Evolutionary conservation across 345 rosid genomes (phyloP).

Genomic region (Chamaenerion angustifolium): DNA sequence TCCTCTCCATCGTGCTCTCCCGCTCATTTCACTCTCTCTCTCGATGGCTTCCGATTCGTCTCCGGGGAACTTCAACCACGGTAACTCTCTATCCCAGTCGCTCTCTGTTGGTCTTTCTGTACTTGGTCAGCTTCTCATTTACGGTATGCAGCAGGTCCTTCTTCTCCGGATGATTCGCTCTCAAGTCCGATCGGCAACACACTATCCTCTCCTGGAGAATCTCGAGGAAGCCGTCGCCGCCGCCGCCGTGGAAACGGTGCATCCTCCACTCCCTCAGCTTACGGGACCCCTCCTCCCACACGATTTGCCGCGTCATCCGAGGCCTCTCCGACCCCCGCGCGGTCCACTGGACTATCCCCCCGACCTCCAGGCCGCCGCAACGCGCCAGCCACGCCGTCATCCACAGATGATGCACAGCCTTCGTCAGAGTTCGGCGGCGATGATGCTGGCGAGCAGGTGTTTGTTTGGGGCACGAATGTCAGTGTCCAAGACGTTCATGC

Average conservation of each 20-base stretch:
- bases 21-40: slow-evolving; percentile 3
- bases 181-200: slow-evolving; percentile 65
- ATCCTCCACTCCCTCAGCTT: slow-evolving; percentile 19
- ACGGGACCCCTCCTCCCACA: slow-evolving; percentile 21
- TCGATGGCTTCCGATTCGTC: slow-evolving; percentile 65
- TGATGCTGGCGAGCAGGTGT: slow-evolving; percentile 44
- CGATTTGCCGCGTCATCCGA: slow-evolving; percentile 25
- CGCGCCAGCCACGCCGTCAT: slow-evolving; percentile 32
- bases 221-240: slow-evolving; percentile 8
- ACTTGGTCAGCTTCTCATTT: not conserved
- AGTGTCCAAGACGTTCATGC: slow-evolving; percentile 85
- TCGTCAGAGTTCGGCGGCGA: slow-evolving; percentile 60
- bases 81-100: slow-evolving; percentile 15
- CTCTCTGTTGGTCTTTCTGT: not conserved
- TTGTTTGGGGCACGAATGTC: slow-evolving; percentile 93
- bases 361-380: slow-evolving; percentile 19
- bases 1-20: not conserved
- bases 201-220: slow-evolving; percentile 34
- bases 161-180: slow-evolving; percentile 48
- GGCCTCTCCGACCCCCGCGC: slow-evolving; percentile 36
- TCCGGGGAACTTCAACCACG: slow-evolving; percentile 27
- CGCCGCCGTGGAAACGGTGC: slow-evolving; percentile 8
- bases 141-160: slow-evolving; percentile 27
- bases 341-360: slow-evolving; percentile 18
- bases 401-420: slow-evolving; percentile 26